Evolutionary conservation across 371 early-diverging fungal genomes (phyloP), one percentile per base, ranked within the genome.

Genomic region (Mortierella sp.): DNA sequence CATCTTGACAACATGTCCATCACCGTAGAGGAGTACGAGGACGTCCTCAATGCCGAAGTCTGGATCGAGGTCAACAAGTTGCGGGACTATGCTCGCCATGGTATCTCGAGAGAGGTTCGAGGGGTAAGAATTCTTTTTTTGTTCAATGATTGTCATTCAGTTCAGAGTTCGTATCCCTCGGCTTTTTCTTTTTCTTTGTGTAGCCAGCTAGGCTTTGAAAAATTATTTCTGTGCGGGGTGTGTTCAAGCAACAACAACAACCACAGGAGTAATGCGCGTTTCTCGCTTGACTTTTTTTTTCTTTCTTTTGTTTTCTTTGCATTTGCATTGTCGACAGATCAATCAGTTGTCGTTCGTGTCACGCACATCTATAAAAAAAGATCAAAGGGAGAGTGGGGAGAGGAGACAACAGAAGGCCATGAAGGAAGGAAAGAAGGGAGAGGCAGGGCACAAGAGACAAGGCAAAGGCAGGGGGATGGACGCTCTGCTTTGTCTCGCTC

Each of bases 21-120:
- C 65, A 91, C 92, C 34, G 87, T 94, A 19, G 93, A 92, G 74
- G 97, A 97, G 80, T 96, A 95, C 87, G 87, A 90, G 80, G 96
- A 97, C 72, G 92, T 97, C 50, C 90, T 98, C 57, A 94, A 95
- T 87, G 94, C 97, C 24, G 98, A 97, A 88, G 96, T 96, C 26
- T 93, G 93, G 83, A 93, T 98, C 72, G 98, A 98, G 80, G 88
- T 98, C 50, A 95, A 95, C 79, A 93, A 94, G 89, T 90, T 98
- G 76, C 90, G 97, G 70, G 92, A 94, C 73, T 90, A 93, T 58
- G 95, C 97, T 7, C 92, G 95, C 71, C 95, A 97, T 88, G 98
- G 98, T n/a, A 89, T 98, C 77, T 97, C 98, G 11, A 91, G 92
- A 73, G 94, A 96, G 85, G 90, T 97, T 76, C 92, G 96, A 88